Evolutionary conservation across 441 rosid species (phyloP), one percentile per base, ranked within the genome.

Genomic region (Adansonia rubrostipa): DNA sequence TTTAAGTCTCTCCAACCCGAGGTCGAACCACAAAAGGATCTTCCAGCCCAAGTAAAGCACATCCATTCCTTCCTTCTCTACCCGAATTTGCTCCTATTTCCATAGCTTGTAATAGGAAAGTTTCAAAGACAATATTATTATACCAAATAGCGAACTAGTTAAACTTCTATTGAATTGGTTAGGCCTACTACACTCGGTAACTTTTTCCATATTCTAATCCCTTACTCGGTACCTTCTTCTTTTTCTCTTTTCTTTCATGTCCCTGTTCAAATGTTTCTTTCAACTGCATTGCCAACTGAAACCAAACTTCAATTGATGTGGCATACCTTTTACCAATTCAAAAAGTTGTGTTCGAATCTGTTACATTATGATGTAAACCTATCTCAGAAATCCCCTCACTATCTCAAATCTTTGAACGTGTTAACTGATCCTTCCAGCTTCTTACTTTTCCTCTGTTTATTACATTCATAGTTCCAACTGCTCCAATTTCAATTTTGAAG

Each of bases 401-500:
- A 36, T 36, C 42, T 36, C 42, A 36, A 36, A 36, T 36, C 42
- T 36, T 36, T 36, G 42, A 36, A 36, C 42, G 42, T 36, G 6
- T 36, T 36, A 36, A 0, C 42, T 36, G 42, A 36, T 36, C 24
- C 24, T 57, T n/a, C 71, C 9, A 42, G 6, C 15, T 17, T 24
- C 33, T 9, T 45, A 4, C 24, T 44, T 67, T 45, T 20, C 24
- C 53, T 17, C 6, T 47, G 57, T 36, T 17, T 61, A 17, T 17
- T 61, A 19, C 64, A 33, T 48, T 10, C 33, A 54, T 51, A 50
- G 42, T 61, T 50, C 69, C 80, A 71, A 42, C 84, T 75, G 66
- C 84, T 87, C 82, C 84, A 60, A 72, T 73, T 74, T 58, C 73
- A n/a, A 40, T 65, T 65, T 8, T 36, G 42, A n/a, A 42, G 20